Evolutionary conservation across 2,329 filamentous ascomycete genomes (phyloP).

Genomic region (Xylariomycetidae sp.): DNA sequence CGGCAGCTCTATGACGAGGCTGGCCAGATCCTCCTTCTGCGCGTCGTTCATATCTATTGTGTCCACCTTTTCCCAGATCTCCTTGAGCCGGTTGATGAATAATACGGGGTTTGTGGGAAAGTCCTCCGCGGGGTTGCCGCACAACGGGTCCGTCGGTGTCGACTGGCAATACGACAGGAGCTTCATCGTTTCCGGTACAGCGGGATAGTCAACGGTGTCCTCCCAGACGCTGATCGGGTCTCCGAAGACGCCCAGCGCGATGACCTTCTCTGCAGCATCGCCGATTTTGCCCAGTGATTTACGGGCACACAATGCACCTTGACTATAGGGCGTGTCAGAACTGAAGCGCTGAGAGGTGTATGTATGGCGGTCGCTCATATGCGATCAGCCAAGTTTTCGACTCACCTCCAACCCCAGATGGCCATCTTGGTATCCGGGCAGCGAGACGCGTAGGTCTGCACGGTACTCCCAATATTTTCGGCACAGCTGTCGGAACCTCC

Average conservation of each 20-base stretch:
- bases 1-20: slow-evolving; percentile 9
- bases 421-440: slow-evolving; percentile 11
- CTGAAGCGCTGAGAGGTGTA: too few species aligned
- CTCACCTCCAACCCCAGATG: slow-evolving; percentile 17
- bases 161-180: slow-evolving; percentile 13
- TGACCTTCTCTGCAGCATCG: slow-evolving; percentile 9
- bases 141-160: slow-evolving; percentile 12
- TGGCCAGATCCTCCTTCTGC: slow-evolving; percentile 9
- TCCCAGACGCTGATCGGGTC: slow-evolving; percentile 13
- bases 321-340: slow-evolving; percentile 5
- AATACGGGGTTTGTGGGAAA: slow-evolving; percentile 6
- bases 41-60: slow-evolving; percentile 10
- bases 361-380: too few species aligned
- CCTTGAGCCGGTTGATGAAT: slow-evolving; percentile 10
- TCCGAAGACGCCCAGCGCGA: slow-evolving; percentile 14
- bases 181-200: slow-evolving; percentile 4
- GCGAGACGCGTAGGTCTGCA: slow-evolving; percentile 11
- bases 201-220: slow-evolving; percentile 9
- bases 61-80: slow-evolving; percentile 11
- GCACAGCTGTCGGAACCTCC: slow-evolving; percentile 14
- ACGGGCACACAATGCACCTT: slow-evolving; percentile 15
- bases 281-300: slow-evolving; percentile 13
- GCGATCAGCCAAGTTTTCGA: too few species aligned
- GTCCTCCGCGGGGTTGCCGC: slow-evolving; percentile 8
- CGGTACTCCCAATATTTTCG: slow-evolving; percentile 6